phyloP scores from a whole-genome alignment of 1,284 basidiomycete species.

The Leccinum brunneo-olivaceum region DNA sequence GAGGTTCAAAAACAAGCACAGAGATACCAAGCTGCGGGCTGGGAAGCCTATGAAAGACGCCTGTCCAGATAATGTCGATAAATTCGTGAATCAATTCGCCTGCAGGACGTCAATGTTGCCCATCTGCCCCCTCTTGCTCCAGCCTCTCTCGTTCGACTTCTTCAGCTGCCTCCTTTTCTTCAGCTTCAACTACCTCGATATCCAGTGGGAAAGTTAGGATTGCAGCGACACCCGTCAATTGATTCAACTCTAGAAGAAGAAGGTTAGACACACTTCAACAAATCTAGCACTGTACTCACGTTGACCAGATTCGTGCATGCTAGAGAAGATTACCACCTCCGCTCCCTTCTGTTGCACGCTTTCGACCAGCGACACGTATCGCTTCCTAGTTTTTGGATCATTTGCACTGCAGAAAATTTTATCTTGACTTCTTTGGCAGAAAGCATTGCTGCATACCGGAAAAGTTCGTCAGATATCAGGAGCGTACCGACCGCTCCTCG shows the following conservation, averaged over 20 bases:
- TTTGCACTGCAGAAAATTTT: slow-evolving; percentile 46
- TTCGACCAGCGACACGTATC: slow-evolving; percentile 88
- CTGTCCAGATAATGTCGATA: slow-evolving; percentile 14
- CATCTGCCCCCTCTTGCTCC: slow-evolving; percentile 30
- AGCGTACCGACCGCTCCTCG: slow-evolving; percentile 92
- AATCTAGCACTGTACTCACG: slow-evolving; percentile 47
- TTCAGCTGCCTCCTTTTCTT: slow-evolving; percentile 65
- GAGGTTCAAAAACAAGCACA: slow-evolving; percentile 69
- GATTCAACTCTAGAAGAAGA: slow-evolving; percentile 73
- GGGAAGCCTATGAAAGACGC: slow-evolving; percentile 71
- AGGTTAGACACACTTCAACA: slow-evolving; percentile 11
- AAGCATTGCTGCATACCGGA: slow-evolving; percentile 53
- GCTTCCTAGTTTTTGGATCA: slow-evolving; percentile 70
- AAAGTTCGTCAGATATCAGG: slow-evolving; percentile 92
- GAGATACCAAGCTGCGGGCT: slow-evolving; percentile 82
- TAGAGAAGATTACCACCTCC: slow-evolving; percentile 94
- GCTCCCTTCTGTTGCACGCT: slow-evolving; percentile 84
- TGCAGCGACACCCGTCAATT: slow-evolving; percentile 91
- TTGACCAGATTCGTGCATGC: slow-evolving; percentile 98
- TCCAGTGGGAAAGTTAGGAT: slow-evolving; percentile 96
- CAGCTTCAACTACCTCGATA: slow-evolving; percentile 86
- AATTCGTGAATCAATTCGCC: background rate
- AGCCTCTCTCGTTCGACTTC: slow-evolving; percentile 33
- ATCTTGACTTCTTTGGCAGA: background rate
- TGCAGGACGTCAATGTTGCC: slow-evolving; percentile 15